Conservation (phyloP, 371 early-diverging fungal genomes). For the Synchytrium microbalum region DNA sequence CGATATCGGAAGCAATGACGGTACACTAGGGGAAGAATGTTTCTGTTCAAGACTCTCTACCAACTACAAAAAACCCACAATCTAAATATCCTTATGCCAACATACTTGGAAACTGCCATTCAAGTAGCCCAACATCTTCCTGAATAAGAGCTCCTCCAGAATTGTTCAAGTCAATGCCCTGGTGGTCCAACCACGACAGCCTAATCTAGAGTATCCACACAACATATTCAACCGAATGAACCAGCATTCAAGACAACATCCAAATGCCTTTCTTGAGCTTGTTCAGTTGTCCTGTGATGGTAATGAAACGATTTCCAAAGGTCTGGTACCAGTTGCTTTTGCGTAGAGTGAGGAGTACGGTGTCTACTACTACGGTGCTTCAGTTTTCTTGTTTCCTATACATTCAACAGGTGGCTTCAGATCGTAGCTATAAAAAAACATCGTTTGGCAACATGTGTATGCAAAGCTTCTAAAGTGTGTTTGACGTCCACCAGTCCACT, state of each 20-base stretch:
- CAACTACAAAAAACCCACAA: background rate
- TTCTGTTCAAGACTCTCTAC: too few species aligned
- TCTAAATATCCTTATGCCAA: background rate
- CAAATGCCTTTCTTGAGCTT: conserved; percentile 89
- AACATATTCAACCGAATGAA: conserved; percentile 87
- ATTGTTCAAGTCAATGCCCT: conserved; percentile 90
- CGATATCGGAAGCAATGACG: conserved; percentile 85
- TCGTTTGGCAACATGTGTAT: too few species aligned
- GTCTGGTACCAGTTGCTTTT: conserved; percentile 49
- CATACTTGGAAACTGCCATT: conserved; percentile 85
- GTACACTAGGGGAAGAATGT: conserved; percentile 47
- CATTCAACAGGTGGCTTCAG: background rate
- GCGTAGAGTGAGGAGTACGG: conserved; percentile 78
- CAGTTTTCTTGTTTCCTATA: conserved; percentile 55
- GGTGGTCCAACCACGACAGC: conserved; percentile 91
- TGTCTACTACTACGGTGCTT: conserved; percentile 74
- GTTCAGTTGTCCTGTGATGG: conserved; percentile 73
- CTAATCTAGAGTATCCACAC: conserved; percentile 92
- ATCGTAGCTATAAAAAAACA: too few species aligned
- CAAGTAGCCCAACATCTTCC: conserved; percentile 93
- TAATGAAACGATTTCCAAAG: background rate
- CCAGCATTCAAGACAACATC: conserved; percentile 72
- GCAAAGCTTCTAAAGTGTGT: too few species aligned
- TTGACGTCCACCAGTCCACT: too few species aligned
- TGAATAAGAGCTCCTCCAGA: conserved; percentile 97